Evolutionary conservation across 768 basidiomycete genomes (phyloP).

Genomic region (Hysterangium stoloniferum): DNA sequence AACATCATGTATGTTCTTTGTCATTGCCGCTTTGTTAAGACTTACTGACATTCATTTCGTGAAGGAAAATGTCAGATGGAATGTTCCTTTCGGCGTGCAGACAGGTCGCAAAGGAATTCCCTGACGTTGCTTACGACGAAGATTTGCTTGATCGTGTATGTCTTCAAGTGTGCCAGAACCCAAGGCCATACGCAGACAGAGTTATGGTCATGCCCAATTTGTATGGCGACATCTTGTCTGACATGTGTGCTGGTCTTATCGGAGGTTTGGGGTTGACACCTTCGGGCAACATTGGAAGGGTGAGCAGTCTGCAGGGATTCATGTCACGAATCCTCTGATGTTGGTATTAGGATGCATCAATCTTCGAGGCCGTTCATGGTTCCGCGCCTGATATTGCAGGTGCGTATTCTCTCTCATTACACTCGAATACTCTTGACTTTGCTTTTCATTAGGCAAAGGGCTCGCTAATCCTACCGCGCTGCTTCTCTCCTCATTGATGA

Average conservation of each 20-base stretch:
- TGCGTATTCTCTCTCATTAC: constrained; percentile 24
- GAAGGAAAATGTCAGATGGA: constrained; percentile 99
- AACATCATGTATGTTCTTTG: constrained; percentile 81
- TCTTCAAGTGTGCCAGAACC: constrained; percentile 83
- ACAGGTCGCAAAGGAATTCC: constrained; percentile 92
- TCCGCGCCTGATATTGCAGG: constrained; percentile 99
- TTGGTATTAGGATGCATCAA: constrained; percentile 77
- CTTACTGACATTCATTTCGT: constrained; percentile 5
- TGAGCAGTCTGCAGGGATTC: constrained; percentile 28
- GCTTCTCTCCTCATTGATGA: constrained; percentile 92
- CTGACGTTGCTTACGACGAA: constrained; percentile 89
- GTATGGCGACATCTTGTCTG: constrained; percentile 91
- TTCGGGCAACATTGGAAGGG: constrained; percentile 94
- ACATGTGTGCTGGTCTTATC: constrained; percentile 98
- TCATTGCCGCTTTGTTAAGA: constrained; percentile 12
- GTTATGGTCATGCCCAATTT: constrained; percentile 99
- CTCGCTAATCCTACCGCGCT: constrained; percentile 99
- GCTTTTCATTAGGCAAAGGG: constrained; percentile 55
- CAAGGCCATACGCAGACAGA: constrained; percentile 85
- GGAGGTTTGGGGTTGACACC: constrained; percentile 96
- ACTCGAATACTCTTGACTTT: background rate
- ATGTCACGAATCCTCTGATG: background rate
- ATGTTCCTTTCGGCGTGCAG: constrained; percentile 99
- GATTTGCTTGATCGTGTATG: constrained; percentile 96
- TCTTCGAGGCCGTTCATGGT: constrained; percentile 99